Evolutionary conservation across 371 early-diverging fungal genomes (phyloP).

Genomic region (Circinella umbellata): DNA sequence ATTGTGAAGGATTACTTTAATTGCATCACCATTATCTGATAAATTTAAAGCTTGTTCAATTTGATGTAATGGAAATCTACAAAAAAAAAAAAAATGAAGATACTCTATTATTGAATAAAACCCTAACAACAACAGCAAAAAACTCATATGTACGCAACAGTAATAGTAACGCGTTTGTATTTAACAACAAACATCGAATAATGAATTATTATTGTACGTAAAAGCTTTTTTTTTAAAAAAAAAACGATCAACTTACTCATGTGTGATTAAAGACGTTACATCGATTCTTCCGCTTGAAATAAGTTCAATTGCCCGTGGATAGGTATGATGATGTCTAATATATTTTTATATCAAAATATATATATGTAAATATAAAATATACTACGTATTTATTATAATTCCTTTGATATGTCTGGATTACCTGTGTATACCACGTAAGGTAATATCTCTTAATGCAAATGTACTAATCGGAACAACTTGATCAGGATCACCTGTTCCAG

Average conservation of each 20-base stretch:
- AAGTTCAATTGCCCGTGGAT: slow-evolving; percentile 19
- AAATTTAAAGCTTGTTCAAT: not conserved
- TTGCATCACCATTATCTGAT: not conserved
- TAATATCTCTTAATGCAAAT: slow-evolving; percentile 12
- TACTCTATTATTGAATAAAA: too few species aligned
- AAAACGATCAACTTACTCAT: not conserved
- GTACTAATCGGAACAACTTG: slow-evolving; percentile 14
- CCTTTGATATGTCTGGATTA: not conserved
- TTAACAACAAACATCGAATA: too few species aligned
- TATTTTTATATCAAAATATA: too few species aligned
- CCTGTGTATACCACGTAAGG: slow-evolving; percentile 17
- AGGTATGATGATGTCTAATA: slow-evolving; percentile 15
- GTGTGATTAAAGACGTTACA: slow-evolving; percentile 1
- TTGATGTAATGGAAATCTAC: not conserved
- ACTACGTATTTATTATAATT: not conserved
- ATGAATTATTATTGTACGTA: too few species aligned
- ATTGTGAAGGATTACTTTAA: not conserved
- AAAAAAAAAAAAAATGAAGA: not conserved
- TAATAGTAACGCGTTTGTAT: too few species aligned
- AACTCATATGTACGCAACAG: too few species aligned
- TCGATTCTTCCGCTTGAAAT: slow-evolving; percentile 5
- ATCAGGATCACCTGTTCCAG: slow-evolving; percentile 3
- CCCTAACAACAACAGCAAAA: too few species aligned
- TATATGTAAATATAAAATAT: too few species aligned
- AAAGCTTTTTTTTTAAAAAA: too few species aligned